phyloP scores from a whole-genome alignment of 2,329 filamentous ascomycete genomes.

The Leptographium galeiforme region DNA sequence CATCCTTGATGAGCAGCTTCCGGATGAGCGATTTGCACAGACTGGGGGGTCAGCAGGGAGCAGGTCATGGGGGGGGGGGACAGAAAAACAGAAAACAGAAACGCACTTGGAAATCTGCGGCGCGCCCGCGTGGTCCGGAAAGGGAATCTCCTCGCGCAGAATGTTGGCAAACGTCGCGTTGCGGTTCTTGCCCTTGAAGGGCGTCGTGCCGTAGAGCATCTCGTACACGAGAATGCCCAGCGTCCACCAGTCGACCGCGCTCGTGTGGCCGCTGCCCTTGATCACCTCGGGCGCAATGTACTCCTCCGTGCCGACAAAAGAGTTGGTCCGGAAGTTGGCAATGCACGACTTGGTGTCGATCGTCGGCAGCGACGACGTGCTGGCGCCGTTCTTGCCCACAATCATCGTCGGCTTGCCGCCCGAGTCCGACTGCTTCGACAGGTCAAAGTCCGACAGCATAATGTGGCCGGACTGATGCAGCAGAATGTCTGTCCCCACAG shows the following conservation, averaged over 20 bases:
- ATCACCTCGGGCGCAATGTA: conserved; percentile 99
- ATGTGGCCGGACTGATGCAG: conserved; percentile 99
- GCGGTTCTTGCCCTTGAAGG: conserved; percentile 98
- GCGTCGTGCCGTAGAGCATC: conserved; percentile 96
- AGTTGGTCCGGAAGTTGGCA: conserved; percentile 94
- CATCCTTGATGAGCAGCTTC: conserved; percentile 95
- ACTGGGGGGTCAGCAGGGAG: conserved; percentile 28
- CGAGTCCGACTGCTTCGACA: conserved; percentile 93
- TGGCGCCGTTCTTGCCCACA: conserved; percentile 75
- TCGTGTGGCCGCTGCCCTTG: conserved; percentile 95
- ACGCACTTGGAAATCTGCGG: conserved; percentile 85
- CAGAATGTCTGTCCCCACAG: conserved; percentile 58
- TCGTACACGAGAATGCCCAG: conserved; percentile 94
- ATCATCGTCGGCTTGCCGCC: conserved; percentile 98
- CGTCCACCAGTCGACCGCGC: conserved; percentile 99
- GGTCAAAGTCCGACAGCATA: conserved; percentile 97
- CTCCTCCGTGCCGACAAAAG: conserved; percentile 95
- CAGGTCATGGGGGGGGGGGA: background rate
- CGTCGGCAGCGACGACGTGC: conserved; percentile 76
- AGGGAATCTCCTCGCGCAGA: conserved; percentile 84
- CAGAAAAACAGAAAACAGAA: background rate
- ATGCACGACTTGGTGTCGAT: conserved; percentile 99
- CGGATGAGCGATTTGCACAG: conserved; percentile 93
- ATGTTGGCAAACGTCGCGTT: conserved; percentile 99
- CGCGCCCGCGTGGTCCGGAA: conserved; percentile 74